These are phyloP conservation scores for Eimeria tenella DNA, from an alignment of 169 alveolate genomes.

Conservation along the genomic window DNA sequence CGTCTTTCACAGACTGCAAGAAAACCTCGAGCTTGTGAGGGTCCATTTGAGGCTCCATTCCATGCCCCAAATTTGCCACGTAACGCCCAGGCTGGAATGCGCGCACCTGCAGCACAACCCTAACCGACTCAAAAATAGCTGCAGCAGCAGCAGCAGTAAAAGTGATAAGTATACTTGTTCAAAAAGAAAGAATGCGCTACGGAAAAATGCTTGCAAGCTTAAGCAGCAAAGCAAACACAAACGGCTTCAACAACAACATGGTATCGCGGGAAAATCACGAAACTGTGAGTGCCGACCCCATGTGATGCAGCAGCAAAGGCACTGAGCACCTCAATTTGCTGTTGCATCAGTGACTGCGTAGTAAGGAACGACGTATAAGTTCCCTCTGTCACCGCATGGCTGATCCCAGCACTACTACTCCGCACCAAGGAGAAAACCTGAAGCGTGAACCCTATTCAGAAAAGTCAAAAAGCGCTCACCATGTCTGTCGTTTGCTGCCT, in stretches of 20 bases:
- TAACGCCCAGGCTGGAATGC: constrained; percentile 35
- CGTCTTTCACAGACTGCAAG: constrained; percentile 72
- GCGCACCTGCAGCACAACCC: constrained; percentile 21
- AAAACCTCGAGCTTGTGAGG: constrained; percentile 74
- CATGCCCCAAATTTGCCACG: constrained; percentile 83
- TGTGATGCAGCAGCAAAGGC: too few species aligned
- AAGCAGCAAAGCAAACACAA: too few species aligned
- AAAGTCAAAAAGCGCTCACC: constrained; percentile 14
- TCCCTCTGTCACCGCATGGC: too few species aligned
- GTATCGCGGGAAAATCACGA: too few species aligned
- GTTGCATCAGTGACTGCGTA: too few species aligned
- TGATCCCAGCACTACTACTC: too few species aligned
- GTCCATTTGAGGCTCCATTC: constrained; percentile 81
- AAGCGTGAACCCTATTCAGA: background rate
- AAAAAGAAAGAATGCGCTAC: background rate
- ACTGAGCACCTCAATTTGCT: too few species aligned
- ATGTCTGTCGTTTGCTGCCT: constrained; percentile 44
- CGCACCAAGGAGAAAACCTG: too few species aligned
- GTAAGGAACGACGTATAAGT: too few species aligned
- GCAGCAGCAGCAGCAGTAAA: constrained; percentile 30
- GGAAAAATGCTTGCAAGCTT: too few species aligned
- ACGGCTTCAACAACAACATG: too few species aligned
- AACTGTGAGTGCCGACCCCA: too few species aligned
- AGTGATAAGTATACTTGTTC: background rate
- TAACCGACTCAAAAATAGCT: background rate